These are phyloP conservation scores for Arthrobotrys iridis DNA, from an alignment of 2,329 filamentous ascomycete genomes.

Conservation along the genomic window DNA sequence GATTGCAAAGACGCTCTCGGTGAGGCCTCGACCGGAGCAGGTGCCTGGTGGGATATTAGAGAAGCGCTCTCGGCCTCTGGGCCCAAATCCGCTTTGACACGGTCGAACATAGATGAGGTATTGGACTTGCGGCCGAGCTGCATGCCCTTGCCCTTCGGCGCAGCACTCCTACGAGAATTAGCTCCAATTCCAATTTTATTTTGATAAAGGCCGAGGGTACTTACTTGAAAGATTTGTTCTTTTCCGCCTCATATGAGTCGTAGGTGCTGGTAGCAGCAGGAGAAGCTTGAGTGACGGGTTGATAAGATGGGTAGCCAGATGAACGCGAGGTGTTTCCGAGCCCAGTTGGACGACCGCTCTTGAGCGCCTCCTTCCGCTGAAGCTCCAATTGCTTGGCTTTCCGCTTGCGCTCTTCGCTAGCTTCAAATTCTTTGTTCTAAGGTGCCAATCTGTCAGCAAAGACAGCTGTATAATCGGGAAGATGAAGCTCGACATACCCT, in stretches of 20 bases:
- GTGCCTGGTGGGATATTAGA: slow-evolving; percentile 74
- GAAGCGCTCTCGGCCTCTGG: slow-evolving; percentile 73
- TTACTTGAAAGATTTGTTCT: slow-evolving; percentile 90
- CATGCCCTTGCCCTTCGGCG: slow-evolving; percentile 95
- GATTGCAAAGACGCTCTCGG: slow-evolving; percentile 72
- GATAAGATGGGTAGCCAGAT: slow-evolving; percentile 89
- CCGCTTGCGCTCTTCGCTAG: slow-evolving; percentile 95
- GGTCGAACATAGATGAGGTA: slow-evolving; percentile 95
- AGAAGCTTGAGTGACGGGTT: slow-evolving; percentile 75
- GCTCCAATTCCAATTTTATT: slow-evolving; percentile 34
- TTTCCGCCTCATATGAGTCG: slow-evolving; percentile 94
- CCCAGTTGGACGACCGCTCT: slow-evolving; percentile 69
- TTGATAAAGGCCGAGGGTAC: slow-evolving; percentile 57
- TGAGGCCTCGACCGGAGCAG: slow-evolving; percentile 61
- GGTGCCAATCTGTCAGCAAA: slow-evolving; percentile 57
- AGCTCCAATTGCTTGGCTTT: slow-evolving; percentile 99
- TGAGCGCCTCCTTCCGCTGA: slow-evolving; percentile 94
- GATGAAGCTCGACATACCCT: slow-evolving; percentile 69
- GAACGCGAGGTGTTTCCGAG: slow-evolving; percentile 68
- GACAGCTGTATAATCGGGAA: slow-evolving; percentile 39
- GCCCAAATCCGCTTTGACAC: slow-evolving; percentile 90
- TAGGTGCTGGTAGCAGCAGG: slow-evolving; percentile 77
- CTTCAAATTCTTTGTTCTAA: slow-evolving; percentile 98
- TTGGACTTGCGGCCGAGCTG: slow-evolving; percentile 99
- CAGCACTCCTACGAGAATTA: slow-evolving; percentile 66